These are phyloP conservation scores for Xylariales sp. DNA, from an alignment of 2,329 filamentous ascomycete genomes.

Conservation along the genomic window DNA sequence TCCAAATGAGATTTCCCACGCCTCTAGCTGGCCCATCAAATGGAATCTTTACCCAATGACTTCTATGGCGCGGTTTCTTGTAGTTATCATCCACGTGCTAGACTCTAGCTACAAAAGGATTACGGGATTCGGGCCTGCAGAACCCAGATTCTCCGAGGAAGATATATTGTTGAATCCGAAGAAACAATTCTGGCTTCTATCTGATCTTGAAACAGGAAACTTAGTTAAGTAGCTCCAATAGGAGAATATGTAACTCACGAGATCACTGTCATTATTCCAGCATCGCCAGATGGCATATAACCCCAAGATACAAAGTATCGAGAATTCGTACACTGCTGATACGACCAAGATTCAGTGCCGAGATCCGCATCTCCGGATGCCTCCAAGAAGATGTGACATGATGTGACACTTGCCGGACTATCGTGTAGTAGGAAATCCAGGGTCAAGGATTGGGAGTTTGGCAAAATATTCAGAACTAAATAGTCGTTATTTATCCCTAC, in stretches of 20 bases:
- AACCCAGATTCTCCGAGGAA: background rate
- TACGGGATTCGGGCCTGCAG: background rate
- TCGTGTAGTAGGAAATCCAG: background rate
- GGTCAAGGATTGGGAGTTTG: too few species aligned
- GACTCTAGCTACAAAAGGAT: background rate
- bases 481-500: too few species aligned
- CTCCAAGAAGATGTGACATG: background rate
- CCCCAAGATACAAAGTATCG: slow-evolving; percentile 14
- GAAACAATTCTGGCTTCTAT: background rate
- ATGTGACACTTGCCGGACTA: background rate
- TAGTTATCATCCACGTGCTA: too few species aligned
- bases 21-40: too few species aligned
- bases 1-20: too few species aligned
- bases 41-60: too few species aligned
- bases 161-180: background rate
- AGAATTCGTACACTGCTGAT: background rate
- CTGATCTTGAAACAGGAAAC: background rate
- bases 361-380: background rate
- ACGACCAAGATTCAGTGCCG: background rate
- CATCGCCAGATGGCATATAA: slow-evolving; percentile 11
- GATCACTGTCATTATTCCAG: slow-evolving; percentile 17
- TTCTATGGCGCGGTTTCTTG: too few species aligned
- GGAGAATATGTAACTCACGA: background rate
- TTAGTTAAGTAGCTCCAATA: background rate
- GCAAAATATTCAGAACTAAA: too few species aligned